Evolutionary conservation across 192 early-diverging fungal genomes (phyloP).

Genomic region (Umbelopsis isabellina): DNA sequence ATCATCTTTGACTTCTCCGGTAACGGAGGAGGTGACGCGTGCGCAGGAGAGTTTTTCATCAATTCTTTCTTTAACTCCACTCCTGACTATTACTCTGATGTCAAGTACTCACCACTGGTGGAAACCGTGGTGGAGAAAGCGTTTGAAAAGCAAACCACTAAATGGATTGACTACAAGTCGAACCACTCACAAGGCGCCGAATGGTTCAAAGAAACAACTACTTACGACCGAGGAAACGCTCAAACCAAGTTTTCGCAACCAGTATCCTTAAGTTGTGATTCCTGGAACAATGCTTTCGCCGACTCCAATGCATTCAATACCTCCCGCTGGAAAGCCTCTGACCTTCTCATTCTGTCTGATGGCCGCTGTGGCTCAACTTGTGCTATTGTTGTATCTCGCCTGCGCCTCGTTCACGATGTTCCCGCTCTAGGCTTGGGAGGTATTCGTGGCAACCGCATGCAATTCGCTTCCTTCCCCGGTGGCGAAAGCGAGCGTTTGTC

Average conservation of each 20-base stretch:
- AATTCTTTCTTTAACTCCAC: constrained; percentile 35
- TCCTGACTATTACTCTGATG: constrained; percentile 38
- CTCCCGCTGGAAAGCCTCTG: constrained; percentile 29
- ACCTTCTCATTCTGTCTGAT: constrained; percentile 38
- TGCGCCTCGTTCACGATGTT: constrained; percentile 34
- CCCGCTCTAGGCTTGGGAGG: constrained; percentile 38
- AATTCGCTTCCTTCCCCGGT: constrained; percentile 46
- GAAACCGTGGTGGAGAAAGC: constrained; percentile 31
- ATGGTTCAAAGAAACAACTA: constrained; percentile 31
- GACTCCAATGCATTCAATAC: constrained; percentile 21
- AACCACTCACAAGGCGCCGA: constrained; percentile 16
- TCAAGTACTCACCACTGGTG: constrained; percentile 39
- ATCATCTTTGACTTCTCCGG: constrained; percentile 40
- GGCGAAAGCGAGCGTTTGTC: constrained; percentile 42
- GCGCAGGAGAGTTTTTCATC: constrained; percentile 43
- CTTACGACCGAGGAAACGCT: constrained; percentile 26
- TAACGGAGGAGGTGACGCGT: constrained; percentile 43
- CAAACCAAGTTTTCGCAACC: constrained; percentile 35
- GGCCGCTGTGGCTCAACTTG: constrained; percentile 44
- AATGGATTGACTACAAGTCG: constrained; percentile 40
- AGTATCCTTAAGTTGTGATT: constrained; percentile 29
- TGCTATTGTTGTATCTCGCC: constrained; percentile 43
- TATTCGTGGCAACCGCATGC: constrained; percentile 44
- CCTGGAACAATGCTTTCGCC: constrained; percentile 28
- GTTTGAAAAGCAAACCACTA: constrained; percentile 21